phyloP scores from a whole-genome alignment of 1,139 yeast species.

The Yamadazyma mexicana region DNA sequence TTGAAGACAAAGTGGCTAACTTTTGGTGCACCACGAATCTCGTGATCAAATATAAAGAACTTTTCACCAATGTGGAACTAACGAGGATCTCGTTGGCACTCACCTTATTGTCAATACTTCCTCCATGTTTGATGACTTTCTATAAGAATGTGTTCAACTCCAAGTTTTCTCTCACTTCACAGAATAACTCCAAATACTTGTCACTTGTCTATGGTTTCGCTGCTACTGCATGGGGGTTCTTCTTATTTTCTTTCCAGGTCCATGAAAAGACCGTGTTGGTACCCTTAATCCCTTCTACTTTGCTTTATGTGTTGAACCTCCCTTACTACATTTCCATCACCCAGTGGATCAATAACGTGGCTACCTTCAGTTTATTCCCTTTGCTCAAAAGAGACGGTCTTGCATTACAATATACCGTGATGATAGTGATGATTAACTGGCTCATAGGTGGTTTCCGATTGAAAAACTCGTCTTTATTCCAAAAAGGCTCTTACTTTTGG shows the following conservation, averaged over 20 bases:
- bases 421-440: constrained; percentile 77
- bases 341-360: constrained; percentile 85
- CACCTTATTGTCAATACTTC: constrained; percentile 67
- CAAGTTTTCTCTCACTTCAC: constrained; percentile 18
- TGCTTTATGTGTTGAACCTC: constrained; percentile 61
- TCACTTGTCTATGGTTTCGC: constrained; percentile 66
- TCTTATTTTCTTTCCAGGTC: constrained; percentile 88
- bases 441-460: constrained; percentile 58
- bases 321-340: constrained; percentile 66
- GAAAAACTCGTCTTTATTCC: constrained; percentile 31
- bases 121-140: constrained; percentile 59
- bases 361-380: constrained; percentile 87
- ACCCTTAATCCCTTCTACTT: constrained; percentile 81
- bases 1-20: constrained; percentile 97
- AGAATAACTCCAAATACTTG: constrained; percentile 19
- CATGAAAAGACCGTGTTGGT: constrained; percentile 90
- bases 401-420: constrained; percentile 65
- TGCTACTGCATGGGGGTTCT: constrained; percentile 85
- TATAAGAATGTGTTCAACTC: constrained; percentile 48
- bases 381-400: constrained; percentile 75
- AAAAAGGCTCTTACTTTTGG: constrained; percentile 48
- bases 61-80: constrained; percentile 58
- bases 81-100: constrained; percentile 61
- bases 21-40: constrained; percentile 93
- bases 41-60: constrained; percentile 63